Conservation (phyloP, 2,329 filamentous ascomycete species). For the Xylariales sp. region DNA sequence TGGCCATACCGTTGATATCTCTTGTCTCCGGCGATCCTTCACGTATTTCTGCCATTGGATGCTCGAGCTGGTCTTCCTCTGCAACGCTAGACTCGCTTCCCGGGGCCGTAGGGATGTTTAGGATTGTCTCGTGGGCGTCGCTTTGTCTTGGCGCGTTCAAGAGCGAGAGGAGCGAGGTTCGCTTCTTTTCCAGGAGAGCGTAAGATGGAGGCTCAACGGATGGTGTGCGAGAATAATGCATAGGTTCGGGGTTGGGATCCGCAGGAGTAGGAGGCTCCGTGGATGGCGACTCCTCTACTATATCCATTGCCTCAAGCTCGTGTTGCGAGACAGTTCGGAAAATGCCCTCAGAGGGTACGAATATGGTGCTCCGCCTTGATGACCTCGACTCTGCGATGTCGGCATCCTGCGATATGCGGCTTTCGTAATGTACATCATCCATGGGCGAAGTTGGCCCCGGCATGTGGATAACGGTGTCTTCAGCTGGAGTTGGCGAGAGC, state of each 20-base stretch:
- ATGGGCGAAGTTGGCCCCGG: constrained; percentile 18
- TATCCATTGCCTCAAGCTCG: constrained; percentile 41
- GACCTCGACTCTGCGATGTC: constrained; percentile 23
- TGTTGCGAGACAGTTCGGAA: constrained; percentile 57
- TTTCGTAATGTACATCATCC: no score
- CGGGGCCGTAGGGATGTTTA: constrained; percentile 38
- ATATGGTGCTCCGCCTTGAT: constrained; percentile 48
- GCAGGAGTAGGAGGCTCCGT: constrained; percentile 27
- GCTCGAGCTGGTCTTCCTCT: constrained; percentile 2
- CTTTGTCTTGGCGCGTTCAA: constrained; percentile 50
- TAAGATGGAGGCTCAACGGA: constrained; percentile 59
- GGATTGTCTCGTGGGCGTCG: constrained; percentile 28
- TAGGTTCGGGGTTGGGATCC: constrained; percentile 12
- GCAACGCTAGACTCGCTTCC: constrained; percentile 16
- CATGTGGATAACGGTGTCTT: constrained; percentile 8
- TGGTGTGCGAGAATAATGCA: constrained; percentile 52
- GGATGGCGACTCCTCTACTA: constrained; percentile 19
- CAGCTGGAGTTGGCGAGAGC: constrained; percentile 19
- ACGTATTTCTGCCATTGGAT: not conserved
- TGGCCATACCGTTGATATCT: constrained; percentile 4
- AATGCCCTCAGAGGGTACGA: constrained; percentile 59
- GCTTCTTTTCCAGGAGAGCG: constrained; percentile 47
- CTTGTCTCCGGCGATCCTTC: constrained; percentile 6
- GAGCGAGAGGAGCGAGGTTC: constrained; percentile 57
- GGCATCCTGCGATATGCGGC: constrained; percentile 16